Evolutionary conservation across 176 grass and related monocot genomes (phyloP), one percentile per base, ranked within the genome.

Genomic region (Melocanna baccifera): DNA sequence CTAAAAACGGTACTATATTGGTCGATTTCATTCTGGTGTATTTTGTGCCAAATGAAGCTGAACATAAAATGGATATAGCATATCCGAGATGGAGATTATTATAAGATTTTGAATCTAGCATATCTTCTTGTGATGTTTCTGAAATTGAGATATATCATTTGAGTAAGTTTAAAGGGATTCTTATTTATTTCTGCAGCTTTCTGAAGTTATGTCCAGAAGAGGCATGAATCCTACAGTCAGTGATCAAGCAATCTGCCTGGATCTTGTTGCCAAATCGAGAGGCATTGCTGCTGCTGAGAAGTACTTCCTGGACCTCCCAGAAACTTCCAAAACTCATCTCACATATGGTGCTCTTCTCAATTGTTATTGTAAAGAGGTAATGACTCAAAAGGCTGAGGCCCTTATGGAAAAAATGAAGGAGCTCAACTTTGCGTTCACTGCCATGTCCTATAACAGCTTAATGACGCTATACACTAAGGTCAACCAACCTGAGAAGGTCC

Each of bases 351-450:
- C 96, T 74, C 96, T 98, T 63, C 91, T 98, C 25, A 95, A 98
- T 26, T 98, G 87, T 77, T 98, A 98, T 66, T 98, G 96, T 83
- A 98, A 94, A 65, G 87, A 94, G 45, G 75, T 92, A 41, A 81
- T 92, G 85, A 79, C 59, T 12, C 85, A 93, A 46, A 98, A 94
- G 67, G 89, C 96, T 3, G 91, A 92, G 58, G 43, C 89, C 37
- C 91, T 98, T 43, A 89, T 98, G 81, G 73, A 89, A 39, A 98
- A 98, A 89, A 98, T 98, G 96, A 93, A 87, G 83, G 71, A 95
- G 71, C 88, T 95, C 53, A 90, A 87, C 71, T 95, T 95, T 87
- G 89, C 96, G 52, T 90, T 67, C 40, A 95, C 92, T 79, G 78
- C 96, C 67, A 94, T 95, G 96, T 85, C 91, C 18, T 98, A 91